Evolutionary conservation across 768 basidiomycete genomes (phyloP), one percentile per base, ranked within the genome.

Genomic region (Scleroderma bovista): DNA sequence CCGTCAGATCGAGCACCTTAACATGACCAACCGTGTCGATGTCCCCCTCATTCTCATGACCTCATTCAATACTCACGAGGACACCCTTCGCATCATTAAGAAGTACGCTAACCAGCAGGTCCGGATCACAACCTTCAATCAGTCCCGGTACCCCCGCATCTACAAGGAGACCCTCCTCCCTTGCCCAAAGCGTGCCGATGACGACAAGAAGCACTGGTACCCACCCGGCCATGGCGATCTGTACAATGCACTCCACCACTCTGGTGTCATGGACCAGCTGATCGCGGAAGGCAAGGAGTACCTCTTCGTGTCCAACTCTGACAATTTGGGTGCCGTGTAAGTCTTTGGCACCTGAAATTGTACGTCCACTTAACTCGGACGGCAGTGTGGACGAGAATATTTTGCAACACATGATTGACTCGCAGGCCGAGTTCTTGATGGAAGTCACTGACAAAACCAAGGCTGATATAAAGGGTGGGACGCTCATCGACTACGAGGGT

Each of bases 381-480:
- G 41, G n/a, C 42, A 76, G 82, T 51, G 85, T 86, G 58, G 85
- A 86, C 62, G 73, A 84, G 55, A 77, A 73, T 56, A 86, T 87
- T 62, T 61, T 82, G 51, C 71, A 75, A 52, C 80, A 83, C 70
- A 85, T 87, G 79, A 75, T 83, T 41, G 76, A 82, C 57, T 69
- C 67, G 26, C 72, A 80, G 51, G 75, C 81, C 46, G 84, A 86
- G 65, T 85, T 84, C 70, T 61, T 85, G 57, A 84, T 83, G 83
- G 83, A 86, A 61, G 81, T 87, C 53, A 87, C 86, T 10, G 86
- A 87, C 76, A 87, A 87, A 75, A 87, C 86, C 59, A 87, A 87
- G 72, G 84, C 86, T 26, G 85, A 86, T 58, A 80, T 86, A 69
- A 86, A 86, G 70, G 79, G 78, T 71, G 81, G 82, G 66, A 82